Percentiles rank a stretch among this genome's conserved stretches.
Conservation (phyloP, 345 rosid species). For the Gossypium arboreum region DNA sequence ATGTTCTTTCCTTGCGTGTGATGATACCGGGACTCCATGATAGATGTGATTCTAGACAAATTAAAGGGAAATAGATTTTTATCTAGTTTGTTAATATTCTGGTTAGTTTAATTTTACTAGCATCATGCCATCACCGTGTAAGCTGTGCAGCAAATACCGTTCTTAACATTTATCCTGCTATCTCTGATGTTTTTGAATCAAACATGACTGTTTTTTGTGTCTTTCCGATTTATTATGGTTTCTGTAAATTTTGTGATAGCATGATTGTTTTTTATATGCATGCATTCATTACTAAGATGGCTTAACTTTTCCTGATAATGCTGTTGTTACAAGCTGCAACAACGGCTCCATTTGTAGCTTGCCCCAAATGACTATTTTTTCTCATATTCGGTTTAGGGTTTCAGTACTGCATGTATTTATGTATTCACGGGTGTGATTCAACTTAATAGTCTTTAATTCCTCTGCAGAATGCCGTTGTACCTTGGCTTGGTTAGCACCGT, state of each 20-base stretch:
- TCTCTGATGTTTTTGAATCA: no score
- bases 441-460: constrained; percentile 12
- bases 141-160: not conserved
- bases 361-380: no score
- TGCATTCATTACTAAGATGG: not conserved
- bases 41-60: not conserved
- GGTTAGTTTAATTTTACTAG: not conserved
- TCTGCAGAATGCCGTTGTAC: constrained; percentile 76
- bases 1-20: not conserved
- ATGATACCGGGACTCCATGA: not conserved
- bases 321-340: not conserved
- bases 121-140: not conserved
- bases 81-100: not conserved
- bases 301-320: not conserved
- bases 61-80: not conserved
- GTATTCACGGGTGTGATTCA: not conserved
- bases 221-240: not conserved
- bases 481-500: constrained; percentile 67
- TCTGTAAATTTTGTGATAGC: not conserved
- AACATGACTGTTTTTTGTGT: no score
- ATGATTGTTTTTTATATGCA: not conserved
- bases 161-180: no score
- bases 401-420: not conserved
- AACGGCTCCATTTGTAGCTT: not conserved
- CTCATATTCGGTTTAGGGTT: not conserved